Evolutionary conservation across 2,329 filamentous ascomycete genomes (phyloP), one percentile per base, ranked within the genome.

Genomic region (Emergomyces orientalis): DNA sequence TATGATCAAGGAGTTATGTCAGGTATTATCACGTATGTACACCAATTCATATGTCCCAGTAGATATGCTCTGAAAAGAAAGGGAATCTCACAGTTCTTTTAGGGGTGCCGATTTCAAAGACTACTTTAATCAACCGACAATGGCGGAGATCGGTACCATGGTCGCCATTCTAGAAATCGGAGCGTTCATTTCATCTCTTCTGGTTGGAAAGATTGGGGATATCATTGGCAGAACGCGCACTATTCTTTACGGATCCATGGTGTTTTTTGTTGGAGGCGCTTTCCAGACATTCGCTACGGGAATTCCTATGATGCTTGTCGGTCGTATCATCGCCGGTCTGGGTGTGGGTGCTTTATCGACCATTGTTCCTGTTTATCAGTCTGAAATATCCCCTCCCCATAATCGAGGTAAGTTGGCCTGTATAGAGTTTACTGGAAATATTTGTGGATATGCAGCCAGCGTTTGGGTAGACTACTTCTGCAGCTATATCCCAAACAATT

Each of bases 401-500:
- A 97, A 96, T 76, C 85, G 94, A 70, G 94, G 94, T 66, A 95
- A 94, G 77, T 82, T 99, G 65, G 94, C 93, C 30, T 97, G 94
- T 75, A 97, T 99, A 68, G 94, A 99, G 75, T 99, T 97, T 72
- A 93, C 93, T 0, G 94, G 94, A 61, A 99, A 99, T 76, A 96
- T 99, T 66, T 88, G 90, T 65, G 94, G 94, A 39, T 99, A 99
- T 74, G 88, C 93, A 62, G 91, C 91, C 61, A 97, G 93, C 69
- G 93, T 97, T 27, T 99, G 94, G 94, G 93, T 97, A 34, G 94
- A 99, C 76, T 99, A 97, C 77, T 93, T 94, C 71, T 97, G 92
- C 77, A 94, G 90, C 63, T 97, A 83, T 73, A 97, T 99, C 72
- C 77, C 90, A 65, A 90, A 81, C 70, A 81, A 97, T 74, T 83